Evolutionary conservation across 164 flowering plant genomes (phyloP).

Genomic region (Vitis labrusca): DNA sequence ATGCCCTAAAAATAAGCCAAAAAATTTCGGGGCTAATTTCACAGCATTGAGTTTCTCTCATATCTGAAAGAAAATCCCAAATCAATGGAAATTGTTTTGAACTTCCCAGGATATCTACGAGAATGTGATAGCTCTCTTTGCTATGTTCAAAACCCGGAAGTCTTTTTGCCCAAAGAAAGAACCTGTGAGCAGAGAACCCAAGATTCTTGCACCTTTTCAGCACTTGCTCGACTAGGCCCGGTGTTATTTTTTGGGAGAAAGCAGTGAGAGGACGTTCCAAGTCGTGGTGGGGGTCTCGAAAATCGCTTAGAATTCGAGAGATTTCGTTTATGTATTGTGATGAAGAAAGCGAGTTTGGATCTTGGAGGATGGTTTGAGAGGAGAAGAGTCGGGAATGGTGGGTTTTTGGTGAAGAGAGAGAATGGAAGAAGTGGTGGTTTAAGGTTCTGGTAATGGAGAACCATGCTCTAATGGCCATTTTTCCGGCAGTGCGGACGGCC

Average conservation of each 20-base stretch:
- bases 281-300: slow-evolving; percentile 73
- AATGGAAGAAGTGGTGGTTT: too few species aligned
- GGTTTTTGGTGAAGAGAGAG: background rate
- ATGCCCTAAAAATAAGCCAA: slow-evolving; percentile 67
- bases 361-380: background rate
- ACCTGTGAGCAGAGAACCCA: slow-evolving; percentile 71
- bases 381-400: slow-evolving; percentile 5
- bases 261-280: slow-evolving; percentile 57
- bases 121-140: slow-evolving; percentile 48
- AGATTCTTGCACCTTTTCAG: slow-evolving; percentile 76
- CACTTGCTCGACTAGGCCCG: slow-evolving; percentile 69
- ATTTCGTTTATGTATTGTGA: slow-evolving; percentile 49
- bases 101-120: slow-evolving; percentile 67
- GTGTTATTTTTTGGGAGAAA: slow-evolving; percentile 39
- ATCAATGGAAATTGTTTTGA: slow-evolving; percentile 74
- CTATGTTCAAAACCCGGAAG: slow-evolving; percentile 57
- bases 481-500: too few species aligned
- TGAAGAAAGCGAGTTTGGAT: background rate
- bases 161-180: slow-evolving; percentile 72
- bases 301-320: slow-evolving; percentile 78
- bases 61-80: slow-evolving; percentile 77
- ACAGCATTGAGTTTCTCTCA: slow-evolving; percentile 35
- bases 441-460: too few species aligned
- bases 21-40: slow-evolving; percentile 51
- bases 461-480: too few species aligned